Base-by-base conservation (phyloP, 176 grass and related monocot species). In the Lolium rigidum region DNA sequence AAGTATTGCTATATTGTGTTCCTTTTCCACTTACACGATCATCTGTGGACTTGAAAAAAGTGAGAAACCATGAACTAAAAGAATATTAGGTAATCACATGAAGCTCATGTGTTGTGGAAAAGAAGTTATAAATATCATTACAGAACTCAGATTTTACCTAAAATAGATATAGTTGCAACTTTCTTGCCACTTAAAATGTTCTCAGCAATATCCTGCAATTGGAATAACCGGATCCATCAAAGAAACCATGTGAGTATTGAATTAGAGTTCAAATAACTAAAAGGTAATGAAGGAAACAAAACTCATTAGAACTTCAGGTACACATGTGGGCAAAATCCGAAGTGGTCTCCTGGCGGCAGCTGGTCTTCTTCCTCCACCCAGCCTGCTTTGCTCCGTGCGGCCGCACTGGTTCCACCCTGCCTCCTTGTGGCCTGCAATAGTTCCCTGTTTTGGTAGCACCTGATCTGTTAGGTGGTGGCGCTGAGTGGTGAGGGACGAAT, bases 1-100 rank as follows among this genome's bases (percentile, higher is more conserved):
- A 81, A 41, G 88, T 88, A 76, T 91, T 84, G 63, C 65, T 60
- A 17, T 77, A 88, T 25, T 88, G 89, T 61, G 85, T 91, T 48
- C 86, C 68, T 65, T 91, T 91, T 48, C 89, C 89, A 50, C 89
- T 88, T 47, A 79, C 89, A n/a, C 85, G 85, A 70, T 85, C 85
- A 85, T 80, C 59, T 79, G 72, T 60, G 31, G 65, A 90, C 20
- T 24, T 35, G 35, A 16, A 56, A 20, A 56, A 54, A 78, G 14
- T 55, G 15, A 80, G 46, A 21, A 38, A 31, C 25, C 31, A 87
- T 68, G 25, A 28, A 25, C 4, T 46, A 60, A 66, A 21, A 51
- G 52, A n/a, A 73, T 5, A 49, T 57, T 9, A 61, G 58, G 56
- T 51, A 83, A 24, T 58, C 46, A 46, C 24, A 61, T 73, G 10